These are phyloP conservation scores for Rhazya stricta DNA, from an alignment of 257 asterid genomes.

Conservation along the genomic window DNA sequence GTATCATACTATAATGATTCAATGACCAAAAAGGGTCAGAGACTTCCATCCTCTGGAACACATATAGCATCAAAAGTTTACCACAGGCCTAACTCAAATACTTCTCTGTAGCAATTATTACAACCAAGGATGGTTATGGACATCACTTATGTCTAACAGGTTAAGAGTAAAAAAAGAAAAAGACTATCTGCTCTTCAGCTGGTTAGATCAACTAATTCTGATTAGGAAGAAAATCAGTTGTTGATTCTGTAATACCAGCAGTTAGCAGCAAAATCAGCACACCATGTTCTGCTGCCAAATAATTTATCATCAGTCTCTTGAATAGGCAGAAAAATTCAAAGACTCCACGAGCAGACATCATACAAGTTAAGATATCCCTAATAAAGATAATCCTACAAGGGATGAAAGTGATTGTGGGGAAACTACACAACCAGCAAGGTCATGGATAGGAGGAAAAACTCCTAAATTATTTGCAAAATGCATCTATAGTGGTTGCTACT, in stretches of 20 bases:
- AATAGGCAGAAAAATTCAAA: too few relatives aligned
- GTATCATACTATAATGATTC: not conserved
- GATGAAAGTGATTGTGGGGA: too few relatives aligned
- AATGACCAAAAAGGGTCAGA: not conserved
- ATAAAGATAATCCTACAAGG: not conserved
- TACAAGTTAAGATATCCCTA: too few relatives aligned
- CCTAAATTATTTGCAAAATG: not conserved
- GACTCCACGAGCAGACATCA: too few relatives aligned
- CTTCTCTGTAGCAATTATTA: not conserved
- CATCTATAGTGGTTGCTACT: not conserved
- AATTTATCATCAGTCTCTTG: conserved; percentile 9
- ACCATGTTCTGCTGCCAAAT: conserved; percentile 67
- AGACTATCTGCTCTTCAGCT: too few relatives aligned
- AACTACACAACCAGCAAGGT: not conserved
- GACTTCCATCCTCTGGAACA: not conserved
- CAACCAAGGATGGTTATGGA: not conserved
- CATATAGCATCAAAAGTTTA: not conserved
- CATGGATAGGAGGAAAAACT: not conserved
- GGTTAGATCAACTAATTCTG: not conserved
- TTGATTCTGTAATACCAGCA: too few relatives aligned
- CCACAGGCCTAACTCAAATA: not conserved
- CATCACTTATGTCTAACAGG: not conserved
- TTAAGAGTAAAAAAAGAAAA: not conserved
- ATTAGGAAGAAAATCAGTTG: too few relatives aligned
- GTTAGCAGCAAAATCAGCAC: conserved; percentile 34